These are phyloP conservation scores for Tephrocybe sp. DNA, from an alignment of 768 basidiomycete species.

Conservation along the genomic window DNA sequence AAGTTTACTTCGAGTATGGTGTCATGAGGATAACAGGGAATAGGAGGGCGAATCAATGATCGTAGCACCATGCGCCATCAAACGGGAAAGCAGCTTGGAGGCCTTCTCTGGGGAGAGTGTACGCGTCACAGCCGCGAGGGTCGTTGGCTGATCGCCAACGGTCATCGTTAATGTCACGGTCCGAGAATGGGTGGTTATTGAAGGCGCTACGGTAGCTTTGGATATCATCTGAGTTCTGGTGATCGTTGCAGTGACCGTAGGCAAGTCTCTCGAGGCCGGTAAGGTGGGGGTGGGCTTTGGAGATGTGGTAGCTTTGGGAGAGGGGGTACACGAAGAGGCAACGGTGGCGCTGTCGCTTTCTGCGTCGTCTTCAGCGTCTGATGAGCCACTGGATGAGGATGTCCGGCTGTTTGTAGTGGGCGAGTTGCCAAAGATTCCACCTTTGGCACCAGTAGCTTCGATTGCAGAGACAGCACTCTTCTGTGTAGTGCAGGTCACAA, in stretches of 20 bases:
- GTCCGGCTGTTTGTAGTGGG: slow-evolving; percentile 3
- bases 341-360: neutral
- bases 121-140: slow-evolving; percentile 35
- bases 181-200: neutral
- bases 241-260: neutral
- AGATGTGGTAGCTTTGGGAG: slow-evolving; percentile 2
- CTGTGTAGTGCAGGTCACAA: slow-evolving; percentile 52
- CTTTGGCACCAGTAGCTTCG: slow-evolving; percentile 43
- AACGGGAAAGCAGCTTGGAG: slow-evolving; percentile 37
- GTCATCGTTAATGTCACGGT: slow-evolving; percentile 35
- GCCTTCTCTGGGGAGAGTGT: slow-evolving; percentile 46
- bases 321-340: neutral
- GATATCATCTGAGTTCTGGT: neutral
- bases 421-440: slow-evolving; percentile 33
- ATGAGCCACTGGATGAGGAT: slow-evolving; percentile 9
- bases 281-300: neutral
- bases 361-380: neutral
- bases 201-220: slow-evolving; percentile 1
- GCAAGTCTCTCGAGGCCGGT: neutral
- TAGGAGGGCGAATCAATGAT: slow-evolving; percentile 10
- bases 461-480: slow-evolving; percentile 47
- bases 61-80: slow-evolving; percentile 27
- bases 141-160: slow-evolving; percentile 21
- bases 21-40: too few species aligned
- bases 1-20: too few species aligned